Percentiles rank a stretch among this genome's conserved stretches.
Conservation (phyloP, 1,284 basidiomycete genomes). For the Cerioporus squamosus region DNA sequence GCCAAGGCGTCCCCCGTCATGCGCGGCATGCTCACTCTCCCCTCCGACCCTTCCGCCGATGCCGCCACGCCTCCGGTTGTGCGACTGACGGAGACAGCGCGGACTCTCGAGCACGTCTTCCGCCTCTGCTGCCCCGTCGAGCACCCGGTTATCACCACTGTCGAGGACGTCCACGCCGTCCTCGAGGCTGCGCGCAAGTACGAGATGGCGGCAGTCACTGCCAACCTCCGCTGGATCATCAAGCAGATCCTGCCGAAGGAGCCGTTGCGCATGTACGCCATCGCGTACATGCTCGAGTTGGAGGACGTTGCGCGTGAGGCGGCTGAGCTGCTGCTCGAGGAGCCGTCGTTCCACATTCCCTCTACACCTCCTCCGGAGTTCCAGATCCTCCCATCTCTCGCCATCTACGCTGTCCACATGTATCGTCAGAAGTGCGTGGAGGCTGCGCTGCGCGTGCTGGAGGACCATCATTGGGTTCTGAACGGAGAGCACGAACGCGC, state of each 20-base stretch:
- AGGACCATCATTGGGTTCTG: neutral
- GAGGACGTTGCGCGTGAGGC: constrained; percentile 8
- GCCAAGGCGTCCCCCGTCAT: constrained; percentile 15
- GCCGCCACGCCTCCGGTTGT: constrained; percentile 6
- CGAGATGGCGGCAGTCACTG: constrained; percentile 9
- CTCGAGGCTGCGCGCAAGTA: constrained; percentile 29
- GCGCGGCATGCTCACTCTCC: constrained; percentile 25
- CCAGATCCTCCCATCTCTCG: neutral
- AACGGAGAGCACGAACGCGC: neutral
- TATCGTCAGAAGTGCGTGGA: neutral
- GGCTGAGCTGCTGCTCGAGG: neutral
- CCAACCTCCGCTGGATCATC: constrained; percentile 4
- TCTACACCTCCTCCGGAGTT: constrained; percentile 1
- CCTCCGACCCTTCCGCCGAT: constrained; percentile 30
- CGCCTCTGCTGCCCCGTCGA: constrained; percentile 40
- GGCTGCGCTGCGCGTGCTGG: neutral
- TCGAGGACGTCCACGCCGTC: constrained; percentile 8
- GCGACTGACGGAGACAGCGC: constrained; percentile 42
- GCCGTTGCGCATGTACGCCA: constrained; percentile 13
- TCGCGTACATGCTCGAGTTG: constrained; percentile 10
- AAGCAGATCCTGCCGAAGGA: neutral
- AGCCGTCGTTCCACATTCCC: neutral
- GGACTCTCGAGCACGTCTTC: constrained; percentile 53
- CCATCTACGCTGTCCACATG: neutral
- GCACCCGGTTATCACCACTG: constrained; percentile 26